Evolutionary conservation across 2,329 filamentous ascomycete genomes (phyloP).

Genomic region (Cladophialophora immunda): DNA sequence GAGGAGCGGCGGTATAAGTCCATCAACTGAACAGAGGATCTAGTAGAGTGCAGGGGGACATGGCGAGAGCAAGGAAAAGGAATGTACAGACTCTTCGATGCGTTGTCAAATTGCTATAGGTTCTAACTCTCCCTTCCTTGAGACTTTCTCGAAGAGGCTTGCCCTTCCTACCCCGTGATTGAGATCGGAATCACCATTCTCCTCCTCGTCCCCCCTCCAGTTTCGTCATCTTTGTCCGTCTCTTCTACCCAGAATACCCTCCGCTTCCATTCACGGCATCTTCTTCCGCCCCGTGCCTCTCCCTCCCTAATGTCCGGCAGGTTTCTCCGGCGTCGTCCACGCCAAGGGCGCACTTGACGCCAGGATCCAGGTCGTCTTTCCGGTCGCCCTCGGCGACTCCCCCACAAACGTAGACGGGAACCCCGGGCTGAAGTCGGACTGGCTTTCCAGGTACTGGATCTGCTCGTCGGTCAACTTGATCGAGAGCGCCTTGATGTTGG

Average conservation of each 20-base stretch:
- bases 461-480: conserved; percentile 62
- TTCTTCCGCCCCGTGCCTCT: background rate
- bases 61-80: too few species aligned
- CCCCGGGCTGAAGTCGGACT: conserved; percentile 63
- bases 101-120: too few species aligned
- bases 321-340: conserved; percentile 17
- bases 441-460: conserved; percentile 63
- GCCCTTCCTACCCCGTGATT: too few species aligned
- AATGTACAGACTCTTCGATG: too few species aligned
- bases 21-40: too few species aligned
- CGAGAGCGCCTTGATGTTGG: conserved; percentile 72
- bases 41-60: too few species aligned
- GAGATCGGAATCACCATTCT: too few species aligned
- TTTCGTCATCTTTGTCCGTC: background rate
- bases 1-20: too few species aligned
- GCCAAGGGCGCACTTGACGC: conserved; percentile 22
- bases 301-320: conserved; percentile 1
- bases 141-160: too few species aligned
- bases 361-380: conserved; percentile 14
- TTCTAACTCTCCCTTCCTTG: background rate
- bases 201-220: too few species aligned
- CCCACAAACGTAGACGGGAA: conserved; percentile 58
- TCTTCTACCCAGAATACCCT: background rate
- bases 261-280: background rate
- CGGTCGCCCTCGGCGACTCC: conserved; percentile 19